Evolutionary conservation across 345 rosid species (phyloP).

Genomic region (Gossypium anomalum): DNA sequence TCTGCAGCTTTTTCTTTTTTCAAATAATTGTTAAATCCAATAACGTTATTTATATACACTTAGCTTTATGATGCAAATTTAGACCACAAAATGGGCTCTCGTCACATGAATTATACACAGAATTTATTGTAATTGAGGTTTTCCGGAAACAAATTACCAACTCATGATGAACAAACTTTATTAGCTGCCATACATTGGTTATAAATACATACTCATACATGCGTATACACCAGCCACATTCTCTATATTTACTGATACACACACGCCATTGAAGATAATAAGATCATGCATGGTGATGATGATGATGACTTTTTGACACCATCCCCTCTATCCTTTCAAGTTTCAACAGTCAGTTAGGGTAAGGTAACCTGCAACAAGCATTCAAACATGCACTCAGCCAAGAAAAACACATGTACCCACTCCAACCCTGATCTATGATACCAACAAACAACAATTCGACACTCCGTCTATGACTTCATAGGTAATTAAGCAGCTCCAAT

Average conservation of each 20-base stretch:
- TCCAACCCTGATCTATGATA: too few species aligned
- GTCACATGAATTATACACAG: neutral
- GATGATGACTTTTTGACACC: neutral
- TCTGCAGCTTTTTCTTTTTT: too few species aligned
- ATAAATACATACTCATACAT: neutral
- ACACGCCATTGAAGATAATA: neutral
- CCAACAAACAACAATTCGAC: too few species aligned
- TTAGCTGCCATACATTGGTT: neutral
- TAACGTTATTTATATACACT: neutral
- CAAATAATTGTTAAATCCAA: neutral
- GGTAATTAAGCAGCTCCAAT: too few species aligned
- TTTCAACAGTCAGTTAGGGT: conserved; percentile 1
- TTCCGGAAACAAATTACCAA: neutral
- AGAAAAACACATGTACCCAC: neutral
- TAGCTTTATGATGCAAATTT: neutral
- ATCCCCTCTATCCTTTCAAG: neutral
- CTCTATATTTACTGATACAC: neutral
- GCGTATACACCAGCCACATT: neutral
- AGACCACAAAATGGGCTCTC: neutral
- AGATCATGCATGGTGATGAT: neutral
- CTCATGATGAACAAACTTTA: neutral
- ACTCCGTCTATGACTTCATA: too few species aligned
- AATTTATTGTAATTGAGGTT: neutral
- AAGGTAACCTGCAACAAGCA: conserved; percentile 1
- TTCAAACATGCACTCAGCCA: neutral